Conservation (phyloP, 2,329 filamentous ascomycete species). For the Aspergillus proliferans region DNA sequence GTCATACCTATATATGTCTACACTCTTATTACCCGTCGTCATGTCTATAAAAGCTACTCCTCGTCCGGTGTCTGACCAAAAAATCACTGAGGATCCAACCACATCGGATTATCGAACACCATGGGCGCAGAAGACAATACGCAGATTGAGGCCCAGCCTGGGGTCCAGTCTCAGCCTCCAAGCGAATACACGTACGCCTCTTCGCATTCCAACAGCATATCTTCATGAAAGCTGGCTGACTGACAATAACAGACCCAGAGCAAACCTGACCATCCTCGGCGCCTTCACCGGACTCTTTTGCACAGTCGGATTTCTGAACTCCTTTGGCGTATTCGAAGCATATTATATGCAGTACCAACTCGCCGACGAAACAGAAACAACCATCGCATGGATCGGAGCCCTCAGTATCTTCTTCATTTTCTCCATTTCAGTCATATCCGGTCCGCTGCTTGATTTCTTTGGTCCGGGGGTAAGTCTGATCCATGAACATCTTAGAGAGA, state of each 20-base stretch:
- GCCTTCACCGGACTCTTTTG: slow-evolving; percentile 28
- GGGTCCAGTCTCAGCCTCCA: not conserved
- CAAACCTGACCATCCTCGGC: slow-evolving; percentile 24
- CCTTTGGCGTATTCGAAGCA: slow-evolving; percentile 32
- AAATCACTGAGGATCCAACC: too few species aligned
- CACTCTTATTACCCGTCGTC: not conserved
- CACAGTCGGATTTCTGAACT: slow-evolving; percentile 34
- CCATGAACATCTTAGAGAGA: not conserved
- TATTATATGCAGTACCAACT: slow-evolving; percentile 25
- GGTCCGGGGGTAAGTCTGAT: slow-evolving; percentile 21
- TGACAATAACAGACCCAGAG: slow-evolving; percentile 13
- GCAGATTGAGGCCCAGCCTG: not conserved
- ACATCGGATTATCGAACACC: not conserved
- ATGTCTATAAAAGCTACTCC: not conserved
- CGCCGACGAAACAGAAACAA: slow-evolving; percentile 19
- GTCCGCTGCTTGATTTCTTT: slow-evolving; percentile 25
- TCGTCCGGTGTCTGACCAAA: not conserved
- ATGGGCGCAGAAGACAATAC: not conserved
- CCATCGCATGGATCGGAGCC: slow-evolving; percentile 31
- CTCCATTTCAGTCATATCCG: slow-evolving; percentile 19
- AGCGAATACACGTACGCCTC: slow-evolving; percentile 21
- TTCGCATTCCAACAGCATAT: not conserved
- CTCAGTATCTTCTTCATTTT: slow-evolving; percentile 29
- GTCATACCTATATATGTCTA: too few species aligned
- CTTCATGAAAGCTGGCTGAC: not conserved